These are phyloP conservation scores for Hanseniaspora valbyensis DNA, from an alignment of 805 yeast genomes.

Conservation along the genomic window DNA sequence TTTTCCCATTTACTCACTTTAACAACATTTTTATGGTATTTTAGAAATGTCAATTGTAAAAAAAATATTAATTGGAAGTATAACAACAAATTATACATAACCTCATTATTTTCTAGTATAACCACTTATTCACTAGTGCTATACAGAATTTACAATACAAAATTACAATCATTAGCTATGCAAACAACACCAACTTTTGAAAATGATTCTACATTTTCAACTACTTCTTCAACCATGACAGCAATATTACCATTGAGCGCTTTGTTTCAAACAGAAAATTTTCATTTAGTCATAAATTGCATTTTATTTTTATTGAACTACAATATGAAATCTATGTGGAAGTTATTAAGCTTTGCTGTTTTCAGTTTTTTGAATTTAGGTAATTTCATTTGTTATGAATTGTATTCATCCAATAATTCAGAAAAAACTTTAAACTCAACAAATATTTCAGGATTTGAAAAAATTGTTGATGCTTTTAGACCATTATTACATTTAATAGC, in stretches of 20 bases:
- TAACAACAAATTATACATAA: background rate
- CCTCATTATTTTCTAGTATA: constrained; percentile 3
- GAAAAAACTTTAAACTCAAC: too few relatives aligned
- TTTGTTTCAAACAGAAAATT: constrained; percentile 19
- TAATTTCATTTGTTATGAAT: constrained; percentile 9
- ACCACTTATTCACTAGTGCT: constrained; percentile 7
- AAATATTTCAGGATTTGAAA: background rate
- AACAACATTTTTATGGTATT: background rate
- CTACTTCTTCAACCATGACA: background rate
- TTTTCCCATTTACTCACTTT: constrained; percentile 5
- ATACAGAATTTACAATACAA: constrained; percentile 8
- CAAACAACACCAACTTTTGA: background rate
- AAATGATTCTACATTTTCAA: background rate
- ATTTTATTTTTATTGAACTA: constrained; percentile 16
- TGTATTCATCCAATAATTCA: background rate
- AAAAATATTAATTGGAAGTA: background rate
- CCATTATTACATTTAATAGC: constrained; percentile 8
- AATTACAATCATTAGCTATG: background rate
- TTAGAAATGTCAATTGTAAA: background rate
- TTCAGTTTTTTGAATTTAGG: constrained; percentile 17
- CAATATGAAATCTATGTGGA: constrained; percentile 8
- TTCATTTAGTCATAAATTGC: constrained; percentile 16
- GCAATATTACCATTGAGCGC: constrained; percentile 17
- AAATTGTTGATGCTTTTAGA: constrained; percentile 8
- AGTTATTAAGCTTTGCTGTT: constrained; percentile 18